Evolutionary conservation across 495 filamentous ascomycete species (phyloP).

Genomic region (Bombardia bombarda): DNA sequence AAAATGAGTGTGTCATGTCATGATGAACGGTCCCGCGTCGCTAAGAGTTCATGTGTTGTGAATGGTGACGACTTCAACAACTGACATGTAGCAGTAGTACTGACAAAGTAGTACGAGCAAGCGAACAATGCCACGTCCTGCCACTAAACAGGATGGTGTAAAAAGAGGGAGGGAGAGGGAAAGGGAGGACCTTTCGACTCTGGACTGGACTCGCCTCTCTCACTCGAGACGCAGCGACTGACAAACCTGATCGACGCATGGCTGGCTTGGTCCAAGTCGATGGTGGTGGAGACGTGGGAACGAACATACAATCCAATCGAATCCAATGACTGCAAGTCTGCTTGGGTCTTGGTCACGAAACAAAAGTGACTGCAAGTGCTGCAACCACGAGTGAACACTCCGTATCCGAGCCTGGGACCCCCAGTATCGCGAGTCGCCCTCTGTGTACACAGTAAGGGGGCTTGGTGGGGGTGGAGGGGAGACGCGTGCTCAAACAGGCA

Average conservation of each 20-base stretch:
- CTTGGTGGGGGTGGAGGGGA: conserved; percentile 12
- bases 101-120: background rate
- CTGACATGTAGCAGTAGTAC: background rate
- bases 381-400: too few relatives aligned
- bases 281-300: too few relatives aligned
- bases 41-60: conserved; percentile 13
- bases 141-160: conserved; percentile 15
- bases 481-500: conserved; percentile 27
- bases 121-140: conserved; percentile 7
- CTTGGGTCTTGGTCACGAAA: too few relatives aligned
- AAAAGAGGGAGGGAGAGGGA: conserved; percentile 15
- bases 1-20: conserved; percentile 25
- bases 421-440: conserved; percentile 7
- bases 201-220: too few relatives aligned
- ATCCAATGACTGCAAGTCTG: too few relatives aligned
- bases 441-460: too few relatives aligned
- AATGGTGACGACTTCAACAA: conserved; percentile 21
- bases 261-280: background rate
- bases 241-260: background rate
- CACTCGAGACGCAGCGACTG: too few relatives aligned
- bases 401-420: too few relatives aligned
- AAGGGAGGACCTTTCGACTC: too few relatives aligned
- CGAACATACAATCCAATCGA: too few relatives aligned
- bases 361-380: background rate
- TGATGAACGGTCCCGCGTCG: conserved; percentile 17